Conservation (phyloP, 2,329 filamentous ascomycete species). For the Paracoccidioides lutzii region DNA sequence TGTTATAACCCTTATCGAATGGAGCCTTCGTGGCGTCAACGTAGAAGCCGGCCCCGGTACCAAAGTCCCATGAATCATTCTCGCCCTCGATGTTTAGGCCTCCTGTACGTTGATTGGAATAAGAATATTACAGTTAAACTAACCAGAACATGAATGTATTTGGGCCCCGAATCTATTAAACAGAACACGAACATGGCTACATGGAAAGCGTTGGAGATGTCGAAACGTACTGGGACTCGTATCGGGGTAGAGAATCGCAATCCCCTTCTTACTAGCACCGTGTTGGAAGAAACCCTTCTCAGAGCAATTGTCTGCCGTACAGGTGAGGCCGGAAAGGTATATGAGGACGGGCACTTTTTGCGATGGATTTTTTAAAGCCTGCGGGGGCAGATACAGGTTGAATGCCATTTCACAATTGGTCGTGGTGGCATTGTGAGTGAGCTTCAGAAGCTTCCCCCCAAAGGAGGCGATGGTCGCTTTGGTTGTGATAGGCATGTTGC, state of each 20-base stretch:
- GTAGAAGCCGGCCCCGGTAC: conserved; percentile 87
- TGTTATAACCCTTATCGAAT: conserved; percentile 69
- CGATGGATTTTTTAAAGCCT: conserved; percentile 41
- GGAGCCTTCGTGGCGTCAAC: conserved; percentile 68
- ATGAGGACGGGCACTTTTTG: conserved; percentile 71
- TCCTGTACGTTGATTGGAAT: conserved; percentile 29
- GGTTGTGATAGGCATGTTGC: conserved; percentile 67
- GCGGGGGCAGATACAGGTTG: conserved; percentile 78
- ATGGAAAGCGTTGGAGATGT: background rate
- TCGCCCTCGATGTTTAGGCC: conserved; percentile 71
- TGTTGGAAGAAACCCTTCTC: conserved; percentile 85
- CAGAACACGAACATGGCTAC: background rate
- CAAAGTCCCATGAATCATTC: conserved; percentile 84
- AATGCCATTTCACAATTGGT: conserved; percentile 84
- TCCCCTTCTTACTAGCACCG: conserved; percentile 61
- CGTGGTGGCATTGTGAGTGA: conserved; percentile 65
- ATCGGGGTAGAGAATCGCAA: conserved; percentile 91
- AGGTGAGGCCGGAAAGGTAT: conserved; percentile 89
- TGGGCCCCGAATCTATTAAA: too few relatives aligned
- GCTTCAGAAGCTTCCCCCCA: conserved; percentile 88
- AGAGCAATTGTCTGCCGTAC: conserved; percentile 70
- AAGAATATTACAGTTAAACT: background rate
- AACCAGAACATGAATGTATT: too few relatives aligned
- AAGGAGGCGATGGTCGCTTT: conserved; percentile 83
- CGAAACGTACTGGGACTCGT: conserved; percentile 63